These are phyloP conservation scores for Xylariales sp. DNA, from an alignment of 2,329 filamentous ascomycete species.

Conservation along the genomic window DNA sequence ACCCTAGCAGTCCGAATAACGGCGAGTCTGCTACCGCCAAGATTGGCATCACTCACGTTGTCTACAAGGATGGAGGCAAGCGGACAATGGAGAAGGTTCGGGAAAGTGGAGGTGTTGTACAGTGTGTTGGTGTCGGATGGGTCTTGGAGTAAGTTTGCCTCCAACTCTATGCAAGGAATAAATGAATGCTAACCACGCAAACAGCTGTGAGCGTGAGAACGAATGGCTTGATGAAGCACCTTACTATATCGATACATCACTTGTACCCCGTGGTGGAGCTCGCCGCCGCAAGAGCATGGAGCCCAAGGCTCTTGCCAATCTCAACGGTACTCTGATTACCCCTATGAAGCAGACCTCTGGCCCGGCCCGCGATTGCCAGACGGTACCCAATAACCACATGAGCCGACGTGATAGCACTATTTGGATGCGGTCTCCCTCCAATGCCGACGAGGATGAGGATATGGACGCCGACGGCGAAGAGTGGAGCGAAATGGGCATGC, in stretches of 20 bases:
- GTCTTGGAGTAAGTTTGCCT: slow-evolving; percentile 69
- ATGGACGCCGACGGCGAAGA: slow-evolving; percentile 26
- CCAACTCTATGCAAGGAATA: background rate
- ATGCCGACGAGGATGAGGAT: slow-evolving; percentile 29
- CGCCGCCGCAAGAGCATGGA: slow-evolving; percentile 80
- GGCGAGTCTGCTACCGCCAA: slow-evolving; percentile 40
- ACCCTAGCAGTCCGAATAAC: slow-evolving; percentile 38
- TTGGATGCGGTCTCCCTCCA: slow-evolving; percentile 52
- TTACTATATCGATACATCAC: slow-evolving; percentile 64
- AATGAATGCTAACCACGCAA: slow-evolving; percentile 21
- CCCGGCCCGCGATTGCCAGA: slow-evolving; percentile 30
- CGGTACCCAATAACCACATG: slow-evolving; percentile 41
- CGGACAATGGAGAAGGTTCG: slow-evolving; percentile 77
- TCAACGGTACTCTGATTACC: slow-evolving; percentile 59
- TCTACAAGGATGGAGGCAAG: slow-evolving; percentile 83
- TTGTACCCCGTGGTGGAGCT: slow-evolving; percentile 64
- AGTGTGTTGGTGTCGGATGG: slow-evolving; percentile 85
- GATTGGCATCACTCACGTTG: slow-evolving; percentile 78
- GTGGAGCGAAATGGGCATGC: slow-evolving; percentile 35
- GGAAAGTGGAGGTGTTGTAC: slow-evolving; percentile 66
- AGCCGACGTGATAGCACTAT: slow-evolving; percentile 49
- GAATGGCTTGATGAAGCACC: slow-evolving; percentile 69
- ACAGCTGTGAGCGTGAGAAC: slow-evolving; percentile 69
- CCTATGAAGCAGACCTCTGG: slow-evolving; percentile 28
- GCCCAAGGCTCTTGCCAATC: slow-evolving; percentile 63